phyloP scores from a whole-genome alignment of 2,329 filamentous ascomycete genomes.

The Aspergillus proliferans region DNA sequence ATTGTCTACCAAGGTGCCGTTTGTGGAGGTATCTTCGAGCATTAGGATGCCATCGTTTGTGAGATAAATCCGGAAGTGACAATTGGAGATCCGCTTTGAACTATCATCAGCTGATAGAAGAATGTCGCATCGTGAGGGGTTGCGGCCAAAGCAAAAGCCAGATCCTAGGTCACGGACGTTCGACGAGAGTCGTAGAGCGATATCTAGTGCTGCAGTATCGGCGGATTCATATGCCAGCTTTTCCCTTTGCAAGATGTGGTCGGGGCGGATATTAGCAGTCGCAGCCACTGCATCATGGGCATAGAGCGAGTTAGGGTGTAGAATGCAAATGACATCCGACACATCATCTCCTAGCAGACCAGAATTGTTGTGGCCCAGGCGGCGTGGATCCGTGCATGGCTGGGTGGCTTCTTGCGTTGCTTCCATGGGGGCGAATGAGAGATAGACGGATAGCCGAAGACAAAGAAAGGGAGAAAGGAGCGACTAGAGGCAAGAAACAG shows the following conservation, averaged over 20 bases:
- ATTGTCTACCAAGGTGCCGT: conserved; percentile 82
- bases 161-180: conserved; percentile 58
- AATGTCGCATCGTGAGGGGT: conserved; percentile 64
- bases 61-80: conserved; percentile 91
- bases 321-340: conserved; percentile 80
- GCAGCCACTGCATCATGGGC: conserved; percentile 65
- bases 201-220: conserved; percentile 45
- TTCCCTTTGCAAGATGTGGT: conserved; percentile 55
- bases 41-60: conserved; percentile 82
- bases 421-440: conserved; percentile 27
- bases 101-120: conserved; percentile 63
- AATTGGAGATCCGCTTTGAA: conserved; percentile 74
- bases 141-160: conserved; percentile 85
- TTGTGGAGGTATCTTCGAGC: conserved; percentile 92
- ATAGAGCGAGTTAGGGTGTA: conserved; percentile 69
- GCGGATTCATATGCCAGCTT: conserved; percentile 36
- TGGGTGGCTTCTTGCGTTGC: conserved; percentile 65
- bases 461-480: conserved; percentile 2
- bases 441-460: conserved; percentile 4
- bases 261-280: conserved; percentile 47
- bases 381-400: conserved; percentile 71
- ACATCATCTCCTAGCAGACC: conserved; percentile 77
- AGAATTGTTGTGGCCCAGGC: conserved; percentile 72
- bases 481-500: conserved; percentile 1
- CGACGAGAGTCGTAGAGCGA: conserved; percentile 76